Evolutionary conservation across 306 rosid genomes (phyloP).

Genomic region (Malus domestica): DNA sequence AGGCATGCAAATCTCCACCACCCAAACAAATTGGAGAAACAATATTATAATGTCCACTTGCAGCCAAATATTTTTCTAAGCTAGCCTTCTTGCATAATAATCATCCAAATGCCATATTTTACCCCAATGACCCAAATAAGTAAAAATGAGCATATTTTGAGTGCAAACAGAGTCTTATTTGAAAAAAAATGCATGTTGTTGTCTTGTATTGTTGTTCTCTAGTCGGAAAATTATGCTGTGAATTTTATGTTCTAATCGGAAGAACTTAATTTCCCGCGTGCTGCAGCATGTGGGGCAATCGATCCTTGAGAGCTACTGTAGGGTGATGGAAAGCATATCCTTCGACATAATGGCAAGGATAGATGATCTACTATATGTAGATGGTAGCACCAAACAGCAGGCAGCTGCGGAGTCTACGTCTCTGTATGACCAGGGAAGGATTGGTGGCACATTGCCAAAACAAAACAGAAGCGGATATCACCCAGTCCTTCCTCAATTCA

Average conservation of each 20-base stretch:
- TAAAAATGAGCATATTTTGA: too few species aligned
- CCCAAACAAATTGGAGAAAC: too few species aligned
- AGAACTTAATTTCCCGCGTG: not conserved
- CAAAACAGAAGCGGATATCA: conserved; percentile 23
- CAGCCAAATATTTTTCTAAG: too few species aligned
- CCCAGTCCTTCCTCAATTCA: conserved; percentile 17
- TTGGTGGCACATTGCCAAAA: conserved; percentile 10
- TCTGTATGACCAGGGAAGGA: conserved; percentile 17
- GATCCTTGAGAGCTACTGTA: conserved; percentile 45
- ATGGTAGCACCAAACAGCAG: conserved; percentile 33
- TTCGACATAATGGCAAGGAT: conserved; percentile 44
- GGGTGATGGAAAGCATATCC: conserved; percentile 49
- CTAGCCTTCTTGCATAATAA: too few species aligned
- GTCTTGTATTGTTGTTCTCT: not conserved
- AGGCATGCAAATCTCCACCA: too few species aligned
- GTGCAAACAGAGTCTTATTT: not conserved
- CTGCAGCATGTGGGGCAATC: conserved; percentile 43
- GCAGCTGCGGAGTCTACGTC: conserved; percentile 20
- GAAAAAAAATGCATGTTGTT: not conserved
- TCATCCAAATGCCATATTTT: too few species aligned
- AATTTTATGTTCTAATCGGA: not conserved
- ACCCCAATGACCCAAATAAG: too few species aligned
- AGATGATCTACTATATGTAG: conserved; percentile 42
- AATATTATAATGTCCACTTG: too few species aligned
- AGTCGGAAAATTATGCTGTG: not conserved